These are phyloP conservation scores for Cairneyella variabilis DNA, from an alignment of 495 filamentous ascomycete species.

Conservation along the genomic window DNA sequence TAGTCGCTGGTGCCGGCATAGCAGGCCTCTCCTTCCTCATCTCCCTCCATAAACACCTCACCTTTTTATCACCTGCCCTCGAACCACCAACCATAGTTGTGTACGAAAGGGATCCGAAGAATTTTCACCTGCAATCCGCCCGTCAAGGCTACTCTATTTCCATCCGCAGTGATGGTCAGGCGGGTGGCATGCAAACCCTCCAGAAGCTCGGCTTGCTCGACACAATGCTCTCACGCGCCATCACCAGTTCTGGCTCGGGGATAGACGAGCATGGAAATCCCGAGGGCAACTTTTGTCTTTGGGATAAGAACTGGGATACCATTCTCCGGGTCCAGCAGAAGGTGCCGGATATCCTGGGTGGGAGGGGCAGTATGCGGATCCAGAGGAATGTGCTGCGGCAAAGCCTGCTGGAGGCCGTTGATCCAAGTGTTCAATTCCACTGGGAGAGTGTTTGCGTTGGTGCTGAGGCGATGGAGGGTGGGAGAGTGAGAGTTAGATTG, in stretches of 20 bases:
- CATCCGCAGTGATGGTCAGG: constrained; percentile 26
- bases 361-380: constrained; percentile 21
- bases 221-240: constrained; percentile 3
- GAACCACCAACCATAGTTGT: constrained; percentile 24
- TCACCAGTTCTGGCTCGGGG: neutral
- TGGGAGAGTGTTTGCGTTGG: constrained; percentile 25
- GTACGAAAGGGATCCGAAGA: constrained; percentile 33
- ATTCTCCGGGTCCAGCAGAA: constrained; percentile 14
- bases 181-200: constrained; percentile 27
- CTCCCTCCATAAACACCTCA: constrained; percentile 29
- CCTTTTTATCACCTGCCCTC: constrained; percentile 2
- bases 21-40: constrained; percentile 33
- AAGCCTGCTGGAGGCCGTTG: constrained; percentile 25
- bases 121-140: constrained; percentile 8
- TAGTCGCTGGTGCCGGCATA: constrained; percentile 35
- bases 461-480: constrained; percentile 12
- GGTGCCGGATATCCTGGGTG: constrained; percentile 12
- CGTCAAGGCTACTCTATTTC: constrained; percentile 35
- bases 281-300: constrained; percentile 21
- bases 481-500: constrained; percentile 12
- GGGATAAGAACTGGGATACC: constrained; percentile 23
- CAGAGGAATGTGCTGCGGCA: constrained; percentile 17
- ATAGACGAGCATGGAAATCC: neutral
- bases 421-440: constrained; percentile 8
- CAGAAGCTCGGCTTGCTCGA: constrained; percentile 29